Base-by-base conservation (phyloP, 2,329 filamentous ascomycete species). In the Talaromyces islandicus region DNA sequence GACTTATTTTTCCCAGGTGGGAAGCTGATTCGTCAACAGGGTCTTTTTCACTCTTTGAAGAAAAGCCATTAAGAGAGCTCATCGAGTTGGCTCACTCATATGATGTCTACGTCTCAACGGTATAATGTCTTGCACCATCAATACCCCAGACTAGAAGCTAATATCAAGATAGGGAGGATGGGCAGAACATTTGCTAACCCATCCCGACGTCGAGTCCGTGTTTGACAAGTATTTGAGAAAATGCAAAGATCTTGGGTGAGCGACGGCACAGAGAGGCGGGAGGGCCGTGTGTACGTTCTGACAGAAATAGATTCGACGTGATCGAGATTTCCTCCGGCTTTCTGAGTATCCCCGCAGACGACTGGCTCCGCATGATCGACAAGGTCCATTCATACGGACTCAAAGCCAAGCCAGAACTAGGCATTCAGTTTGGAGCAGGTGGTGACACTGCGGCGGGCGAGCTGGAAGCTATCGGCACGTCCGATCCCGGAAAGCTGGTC, bases 351-450 rank as follows among this genome's bases (percentile, higher is more conserved):
- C 81, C 86, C 0, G 71, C 73, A 17, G 78, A 82, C 21, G 81
- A 83, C 70, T 83, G 80, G 79, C 70, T 83, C 9, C 78, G 80
- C 0, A 75, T 83, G 6, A 75, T 82, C 21, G 75, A 82, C 63
- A 76, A 76, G 63, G 74, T 76, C 32, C 80, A 82, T 43, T 68
- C 73, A 2, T 76, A 77, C 59, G 78, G 80, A 0, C 68, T 85
- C 17, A 80, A 76, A 63, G 76, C 81, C 14, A 84, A 83, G 65
- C 81, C 82, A 1, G 82, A 84, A 64, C 70, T 83, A 41, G 81
- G 82, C 0, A 84, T 84, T 63, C 81, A 84, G 63, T 84, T 85
- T 63, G 82, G 81, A 21, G 82, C 82, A 0, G 82, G 82, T 2
- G 82, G 81, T 35, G 81, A 84, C 62, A 83, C 81, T 0, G 69